phyloP scores from a whole-genome alignment of 1,139 yeast species.

The Kodamaea derodonti region DNA sequence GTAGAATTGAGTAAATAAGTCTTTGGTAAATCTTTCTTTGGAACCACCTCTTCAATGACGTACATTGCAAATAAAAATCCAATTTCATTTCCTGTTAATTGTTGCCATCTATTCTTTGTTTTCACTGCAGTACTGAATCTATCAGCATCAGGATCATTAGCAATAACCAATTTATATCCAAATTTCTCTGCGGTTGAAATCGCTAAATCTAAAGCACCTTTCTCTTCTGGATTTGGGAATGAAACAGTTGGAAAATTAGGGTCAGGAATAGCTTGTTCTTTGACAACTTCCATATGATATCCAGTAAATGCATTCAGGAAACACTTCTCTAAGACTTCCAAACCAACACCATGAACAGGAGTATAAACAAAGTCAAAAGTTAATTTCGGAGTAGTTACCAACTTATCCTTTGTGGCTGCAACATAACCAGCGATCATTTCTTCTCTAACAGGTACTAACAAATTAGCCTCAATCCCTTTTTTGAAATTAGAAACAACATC shows the following conservation, averaged over 20 bases:
- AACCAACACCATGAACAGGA: conserved; percentile 95
- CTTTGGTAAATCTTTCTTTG: conserved; percentile 24
- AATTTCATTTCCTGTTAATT: conserved; percentile 86
- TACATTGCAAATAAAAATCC: conserved; percentile 81
- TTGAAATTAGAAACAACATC: conserved; percentile 35
- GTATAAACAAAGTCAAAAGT: conserved; percentile 67
- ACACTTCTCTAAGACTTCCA: conserved; percentile 37
- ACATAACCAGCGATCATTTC: conserved; percentile 36
- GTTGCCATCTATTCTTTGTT: conserved; percentile 52
- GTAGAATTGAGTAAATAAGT: conserved; percentile 79
- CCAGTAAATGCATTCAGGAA: conserved; percentile 10
- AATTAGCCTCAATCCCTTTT: conserved; percentile 16
- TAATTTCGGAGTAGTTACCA: conserved; percentile 18
- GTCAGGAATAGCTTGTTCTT: conserved; percentile 69
- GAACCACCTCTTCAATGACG: conserved; percentile 38
- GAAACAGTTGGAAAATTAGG: conserved; percentile 81
- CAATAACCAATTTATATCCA: conserved; percentile 58
- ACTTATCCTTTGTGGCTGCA: conserved; percentile 21
- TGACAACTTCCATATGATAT: conserved; percentile 32
- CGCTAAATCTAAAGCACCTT: conserved; percentile 81
- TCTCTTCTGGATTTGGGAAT: conserved; percentile 96
- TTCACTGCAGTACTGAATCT: conserved; percentile 77
- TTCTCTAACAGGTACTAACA: conserved; percentile 25
- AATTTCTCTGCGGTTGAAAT: conserved; percentile 48
- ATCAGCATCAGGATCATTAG: conserved; percentile 97